Conservation (phyloP, 495 filamentous ascomycete genomes). For the Parathielavia appendiculata region DNA sequence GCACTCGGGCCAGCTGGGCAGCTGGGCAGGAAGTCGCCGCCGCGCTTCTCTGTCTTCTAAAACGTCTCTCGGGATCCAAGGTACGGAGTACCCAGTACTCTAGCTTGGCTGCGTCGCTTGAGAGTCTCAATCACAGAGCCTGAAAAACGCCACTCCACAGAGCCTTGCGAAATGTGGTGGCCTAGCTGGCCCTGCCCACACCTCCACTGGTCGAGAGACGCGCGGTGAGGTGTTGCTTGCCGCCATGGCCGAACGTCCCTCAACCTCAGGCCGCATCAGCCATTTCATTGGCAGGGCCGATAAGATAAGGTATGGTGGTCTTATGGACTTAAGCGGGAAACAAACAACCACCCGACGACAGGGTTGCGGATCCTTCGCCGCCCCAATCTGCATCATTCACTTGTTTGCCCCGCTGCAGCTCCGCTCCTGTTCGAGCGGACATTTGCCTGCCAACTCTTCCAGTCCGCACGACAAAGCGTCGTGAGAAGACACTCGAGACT, state of each 20-base stretch:
- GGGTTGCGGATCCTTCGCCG: slow-evolving; percentile 24
- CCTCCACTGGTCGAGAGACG: slow-evolving; percentile 7
- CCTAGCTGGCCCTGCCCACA: slow-evolving; percentile 24
- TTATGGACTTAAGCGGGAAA: slow-evolving; percentile 26
- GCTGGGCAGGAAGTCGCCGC: too few relatives aligned
- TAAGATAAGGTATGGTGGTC: not conserved
- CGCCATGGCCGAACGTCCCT: slow-evolving; percentile 2
- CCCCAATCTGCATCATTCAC: slow-evolving; percentile 18
- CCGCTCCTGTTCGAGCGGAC: not conserved
- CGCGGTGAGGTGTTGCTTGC: slow-evolving; percentile 16
- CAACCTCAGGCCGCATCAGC: not conserved
- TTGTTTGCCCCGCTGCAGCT: not conserved
- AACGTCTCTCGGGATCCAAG: not conserved
- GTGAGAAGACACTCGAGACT: too few relatives aligned
- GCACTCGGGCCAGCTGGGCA: too few relatives aligned
- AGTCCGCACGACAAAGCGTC: too few relatives aligned
- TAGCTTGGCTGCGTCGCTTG: slow-evolving; percentile 4
- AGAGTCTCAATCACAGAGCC: not conserved
- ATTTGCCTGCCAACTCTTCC: too few relatives aligned
- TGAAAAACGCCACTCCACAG: slow-evolving; percentile 19
- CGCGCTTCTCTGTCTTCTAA: not conserved
- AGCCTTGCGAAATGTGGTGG: slow-evolving; percentile 24
- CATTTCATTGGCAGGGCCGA: not conserved
- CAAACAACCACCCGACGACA: slow-evolving; percentile 14
- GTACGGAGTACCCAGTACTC: not conserved